Base-by-base conservation (phyloP, 1,284 basidiomycete genomes). In the Bjerkandera adusta region DNA sequence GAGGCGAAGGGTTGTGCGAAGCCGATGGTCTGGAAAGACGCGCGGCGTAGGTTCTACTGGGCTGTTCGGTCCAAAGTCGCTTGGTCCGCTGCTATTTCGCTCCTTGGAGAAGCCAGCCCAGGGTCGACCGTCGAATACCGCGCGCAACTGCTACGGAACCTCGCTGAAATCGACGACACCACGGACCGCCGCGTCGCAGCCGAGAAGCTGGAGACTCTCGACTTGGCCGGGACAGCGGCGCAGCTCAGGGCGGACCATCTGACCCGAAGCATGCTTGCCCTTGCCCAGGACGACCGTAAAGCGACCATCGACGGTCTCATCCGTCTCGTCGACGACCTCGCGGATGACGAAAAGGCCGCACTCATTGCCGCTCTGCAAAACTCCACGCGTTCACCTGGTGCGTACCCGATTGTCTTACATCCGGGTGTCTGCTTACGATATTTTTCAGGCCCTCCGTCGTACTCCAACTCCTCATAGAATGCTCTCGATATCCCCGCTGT, bases 11-110 rank as follows among this genome's bases (percentile, higher is more conserved):
- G 93, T 15, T 97, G 89, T 63, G 94, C 88, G 36, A 89, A 80
- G 61, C 77, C 82, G 25, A 82, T 80, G 49, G 81, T 85, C 48
- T 97, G 95, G 94, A 87, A 88, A 65, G 81, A 92, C 53, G 85
- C 94, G 38, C 86, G 96, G 53, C 79, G 92, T 53, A 83, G 88
- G 67, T 98, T 99, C 81, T 99, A 97, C 76, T 96, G 92, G 93
- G 85, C 92, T 45, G 77, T 95, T 39, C 87, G 94, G 38, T 85
- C 85, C 15, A 84, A 86, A 45, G 68, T 89, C 24, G 85, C 87
- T 18, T 80, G 77, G 40, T 84, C 83, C 2, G 66, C 70, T 37
- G 83, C 83, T 11, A 71, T 89, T 35, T 68, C 71, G 12, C 68
- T 73, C 43, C 69, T 91, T 25, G 70, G 73, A 4, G 77, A 78